Conservation (phyloP, 768 basidiomycete species). For the Leccinum sublutescens region DNA sequence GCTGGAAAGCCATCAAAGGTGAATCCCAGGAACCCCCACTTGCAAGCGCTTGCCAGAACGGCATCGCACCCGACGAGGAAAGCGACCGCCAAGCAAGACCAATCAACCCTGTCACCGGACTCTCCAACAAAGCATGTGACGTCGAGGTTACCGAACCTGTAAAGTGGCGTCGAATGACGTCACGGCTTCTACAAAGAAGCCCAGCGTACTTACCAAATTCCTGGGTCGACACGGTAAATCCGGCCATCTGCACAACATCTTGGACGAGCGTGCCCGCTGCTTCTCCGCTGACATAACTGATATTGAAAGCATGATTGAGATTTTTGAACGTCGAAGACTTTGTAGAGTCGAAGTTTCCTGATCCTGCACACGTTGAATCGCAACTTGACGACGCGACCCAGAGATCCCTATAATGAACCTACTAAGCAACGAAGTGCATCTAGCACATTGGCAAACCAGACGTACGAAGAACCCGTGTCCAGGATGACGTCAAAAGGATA, state of each 20-base stretch:
- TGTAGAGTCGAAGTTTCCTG: constrained; percentile 33
- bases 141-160: constrained; percentile 31
- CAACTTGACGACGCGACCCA: constrained; percentile 46
- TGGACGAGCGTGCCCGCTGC: constrained; percentile 45
- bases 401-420: constrained; percentile 41
- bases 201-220: constrained; percentile 45
- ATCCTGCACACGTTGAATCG: constrained; percentile 30
- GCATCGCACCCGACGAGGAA: constrained; percentile 53
- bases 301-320: constrained; percentile 33
- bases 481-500: constrained; percentile 47
- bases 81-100: constrained; percentile 68
- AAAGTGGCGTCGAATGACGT: constrained; percentile 33
- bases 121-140: constrained; percentile 43
- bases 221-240: constrained; percentile 57
- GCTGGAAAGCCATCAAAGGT: constrained; percentile 64
- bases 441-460: constrained; percentile 1
- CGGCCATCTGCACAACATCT: constrained; percentile 74
- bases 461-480: constrained; percentile 47
- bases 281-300: constrained; percentile 46
- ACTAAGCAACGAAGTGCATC: background rate
- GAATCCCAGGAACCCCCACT: constrained; percentile 39
- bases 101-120: constrained; percentile 63
- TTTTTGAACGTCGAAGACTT: constrained; percentile 38
- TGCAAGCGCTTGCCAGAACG: constrained; percentile 66
- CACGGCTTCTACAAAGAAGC: background rate